Conservation (phyloP, 768 basidiomycete species). For the Phaffia tasmanica region DNA sequence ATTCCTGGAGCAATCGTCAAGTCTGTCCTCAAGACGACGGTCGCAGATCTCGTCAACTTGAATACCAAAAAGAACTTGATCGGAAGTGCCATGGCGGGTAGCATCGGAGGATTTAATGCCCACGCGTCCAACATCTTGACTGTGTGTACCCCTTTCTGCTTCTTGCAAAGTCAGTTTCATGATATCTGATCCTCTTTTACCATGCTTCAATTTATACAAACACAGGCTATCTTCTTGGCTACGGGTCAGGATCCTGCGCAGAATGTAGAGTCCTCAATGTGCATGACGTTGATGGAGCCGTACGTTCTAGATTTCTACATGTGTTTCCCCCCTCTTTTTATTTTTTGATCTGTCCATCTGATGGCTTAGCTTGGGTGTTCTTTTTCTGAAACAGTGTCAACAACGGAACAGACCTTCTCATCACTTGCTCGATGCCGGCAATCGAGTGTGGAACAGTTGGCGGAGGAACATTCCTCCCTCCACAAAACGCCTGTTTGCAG, state of each 20-base stretch:
- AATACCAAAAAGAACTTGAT: constrained; percentile 96
- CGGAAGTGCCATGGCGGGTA: constrained; percentile 95
- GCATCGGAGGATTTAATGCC: constrained; percentile 96
- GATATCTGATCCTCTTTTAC: neutral
- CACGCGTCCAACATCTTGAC: constrained; percentile 97
- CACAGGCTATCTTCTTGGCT: constrained; percentile 74
- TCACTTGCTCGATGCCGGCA: constrained; percentile 95
- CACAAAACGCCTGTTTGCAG: constrained; percentile 80
- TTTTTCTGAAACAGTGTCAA: constrained; percentile 52
- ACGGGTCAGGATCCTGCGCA: constrained; percentile 98
- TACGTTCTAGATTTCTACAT: too few species aligned
- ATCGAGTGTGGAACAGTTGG: constrained; percentile 98
- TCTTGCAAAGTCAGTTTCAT: too few species aligned
- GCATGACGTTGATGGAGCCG: constrained; percentile 99
- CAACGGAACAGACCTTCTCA: constrained; percentile 74
- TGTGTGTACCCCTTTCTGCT: constrained; percentile 28
- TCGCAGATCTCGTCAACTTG: constrained; percentile 73
- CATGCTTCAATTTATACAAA: neutral
- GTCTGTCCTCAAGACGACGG: constrained; percentile 88
- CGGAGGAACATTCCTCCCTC: constrained; percentile 83
- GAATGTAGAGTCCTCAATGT: constrained; percentile 96
- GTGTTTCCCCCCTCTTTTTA: neutral
- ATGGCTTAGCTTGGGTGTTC: constrained; percentile 11
- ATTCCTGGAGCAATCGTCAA: constrained; percentile 79
- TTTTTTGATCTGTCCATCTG: too few species aligned